Conservation (phyloP, 495 filamentous ascomycete species). For the Astrothelium macrocarpum region DNA sequence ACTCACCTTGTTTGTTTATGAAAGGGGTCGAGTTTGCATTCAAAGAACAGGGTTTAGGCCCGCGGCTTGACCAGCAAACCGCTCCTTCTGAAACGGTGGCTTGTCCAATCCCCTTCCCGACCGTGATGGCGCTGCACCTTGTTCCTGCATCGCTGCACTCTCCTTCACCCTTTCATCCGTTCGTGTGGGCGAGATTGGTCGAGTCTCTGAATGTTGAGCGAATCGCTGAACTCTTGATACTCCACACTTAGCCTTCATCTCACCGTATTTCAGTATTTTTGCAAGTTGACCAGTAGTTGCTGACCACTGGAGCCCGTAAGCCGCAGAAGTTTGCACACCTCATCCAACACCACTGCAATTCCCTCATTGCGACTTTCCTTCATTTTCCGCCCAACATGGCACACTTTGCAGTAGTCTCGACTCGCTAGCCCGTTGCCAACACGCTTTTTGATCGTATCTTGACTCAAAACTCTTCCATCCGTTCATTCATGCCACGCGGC, state of each 20-base stretch:
- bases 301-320: not conserved
- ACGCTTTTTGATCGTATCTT: not conserved
- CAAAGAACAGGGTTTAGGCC: not conserved
- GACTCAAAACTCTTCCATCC: not conserved
- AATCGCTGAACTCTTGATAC: not conserved
- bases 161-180: not conserved
- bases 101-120: not conserved
- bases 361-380: not conserved
- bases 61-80: not conserved
- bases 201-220: not conserved
- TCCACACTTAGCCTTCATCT: not conserved
- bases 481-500: not conserved
- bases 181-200: not conserved
- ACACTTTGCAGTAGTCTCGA: not conserved
- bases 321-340: not conserved
- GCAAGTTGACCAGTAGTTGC: not conserved
- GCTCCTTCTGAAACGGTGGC: slow-evolving; percentile 1
- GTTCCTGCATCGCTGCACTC: not conserved
- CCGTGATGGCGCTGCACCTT: not conserved
- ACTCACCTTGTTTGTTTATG: not conserved
- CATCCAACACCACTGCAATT: not conserved
- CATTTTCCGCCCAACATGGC: not conserved
- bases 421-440: not conserved
- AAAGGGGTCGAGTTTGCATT: not conserved
- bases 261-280: not conserved